Evolutionary conservation across 2,329 filamentous ascomycete species (phyloP), one percentile per base, ranked within the genome.

Genomic region (Blumeriella jaapii): DNA sequence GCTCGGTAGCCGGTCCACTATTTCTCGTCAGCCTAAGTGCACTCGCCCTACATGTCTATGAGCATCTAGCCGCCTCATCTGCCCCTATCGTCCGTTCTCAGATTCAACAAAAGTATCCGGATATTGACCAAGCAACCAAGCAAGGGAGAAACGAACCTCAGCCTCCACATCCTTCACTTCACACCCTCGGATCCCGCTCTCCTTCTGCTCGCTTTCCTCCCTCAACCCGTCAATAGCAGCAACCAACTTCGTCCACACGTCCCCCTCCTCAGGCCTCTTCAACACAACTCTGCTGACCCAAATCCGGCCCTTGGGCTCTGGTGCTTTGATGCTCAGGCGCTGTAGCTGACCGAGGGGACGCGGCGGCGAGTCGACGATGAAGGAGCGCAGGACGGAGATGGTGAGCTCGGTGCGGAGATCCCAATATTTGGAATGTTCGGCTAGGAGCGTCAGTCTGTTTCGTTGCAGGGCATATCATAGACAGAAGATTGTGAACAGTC

Each of bases 211-310:
- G 20, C 52, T 53, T 3, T 52, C 50, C 15, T 55, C 54, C 32
- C 62, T 63, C 55, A 81, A 55, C 1, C 62, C 63, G 15, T 72
- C 62, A 28, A 86, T 71, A 3, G 68, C 69, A 18, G 60, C 59
- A 43, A 74, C 61, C 16, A 86, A 52, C 2, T 67, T 63, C 27
- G 78, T 66, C n/a, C 69, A 61, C 10, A 77, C 54, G 64, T 69
- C 49, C 53, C 67, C 55, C 63, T 71, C 38, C 29, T 59, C 66
- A 0, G 78, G 80, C 2, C 61, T 60, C 0, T 74, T 70, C 11
- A 84, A 61, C 0, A 68, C 71, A 26, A 82, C 77, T 36, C 74
- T 80, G 49, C 77, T 78, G 15, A 93, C 67, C 87, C 87, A 95
- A 45, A 91, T 74, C 28, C 71, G 72, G 3, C 85, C 85, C 54